These are phyloP conservation scores for Borealophlyctis nickersoniae DNA, from an alignment of 192 early-diverging fungal genomes.

Conservation along the genomic window DNA sequence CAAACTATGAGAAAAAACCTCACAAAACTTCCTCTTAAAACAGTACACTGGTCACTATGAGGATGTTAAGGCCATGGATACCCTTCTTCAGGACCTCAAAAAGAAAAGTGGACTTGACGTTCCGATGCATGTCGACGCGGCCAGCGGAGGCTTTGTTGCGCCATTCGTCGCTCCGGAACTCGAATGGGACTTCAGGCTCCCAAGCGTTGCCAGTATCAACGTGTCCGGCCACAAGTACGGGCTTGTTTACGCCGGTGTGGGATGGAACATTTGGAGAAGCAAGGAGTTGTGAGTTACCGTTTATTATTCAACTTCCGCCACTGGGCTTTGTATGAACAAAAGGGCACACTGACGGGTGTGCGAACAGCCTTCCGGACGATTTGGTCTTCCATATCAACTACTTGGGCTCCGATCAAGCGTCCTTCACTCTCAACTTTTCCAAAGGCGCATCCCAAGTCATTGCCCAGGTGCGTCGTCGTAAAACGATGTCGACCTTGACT, in stretches of 20 bases:
- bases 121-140: constrained; percentile 83
- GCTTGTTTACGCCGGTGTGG: constrained; percentile 77
- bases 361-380: constrained; percentile 56
- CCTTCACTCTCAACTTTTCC: constrained; percentile 78
- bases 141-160: constrained; percentile 82
- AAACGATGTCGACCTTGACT: too few relatives aligned
- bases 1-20: too few relatives aligned
- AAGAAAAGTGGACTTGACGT: constrained; percentile 63
- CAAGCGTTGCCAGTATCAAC: constrained; percentile 75
- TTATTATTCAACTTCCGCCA: background rate
- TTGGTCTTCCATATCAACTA: constrained; percentile 76
- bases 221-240: constrained; percentile 85
- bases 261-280: constrained; percentile 77
- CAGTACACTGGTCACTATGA: constrained; percentile 82
- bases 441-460: constrained; percentile 69
- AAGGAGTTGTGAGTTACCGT: constrained; percentile 38
- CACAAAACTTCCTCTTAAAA: too few relatives aligned
- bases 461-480: too few relatives aligned
- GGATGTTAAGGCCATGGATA: constrained; percentile 60
- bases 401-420: constrained; percentile 64
- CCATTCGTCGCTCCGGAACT: constrained; percentile 76
- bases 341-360: background rate
- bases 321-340: background rate
- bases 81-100: constrained; percentile 60
- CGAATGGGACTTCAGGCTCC: constrained; percentile 69